phyloP scores from a whole-genome alignment of 352 stramenopile species.

The Phytopythium boreale region DNA sequence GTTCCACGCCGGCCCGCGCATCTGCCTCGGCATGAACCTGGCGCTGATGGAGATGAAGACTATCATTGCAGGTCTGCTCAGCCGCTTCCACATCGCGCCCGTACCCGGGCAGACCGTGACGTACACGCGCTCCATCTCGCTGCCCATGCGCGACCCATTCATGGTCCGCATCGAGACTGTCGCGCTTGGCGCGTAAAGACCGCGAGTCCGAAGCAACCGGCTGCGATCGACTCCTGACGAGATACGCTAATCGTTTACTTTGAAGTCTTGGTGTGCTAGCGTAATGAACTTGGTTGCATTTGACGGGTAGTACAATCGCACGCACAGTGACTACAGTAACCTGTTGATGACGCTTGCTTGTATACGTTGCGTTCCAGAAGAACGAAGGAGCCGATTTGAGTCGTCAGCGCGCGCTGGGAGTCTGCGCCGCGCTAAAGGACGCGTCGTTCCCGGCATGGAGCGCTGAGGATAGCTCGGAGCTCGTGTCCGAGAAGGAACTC shows the following conservation, averaged over 20 bases:
- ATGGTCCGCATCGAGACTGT: constrained; percentile 24
- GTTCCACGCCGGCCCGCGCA: constrained; percentile 53
- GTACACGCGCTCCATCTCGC: constrained; percentile 43
- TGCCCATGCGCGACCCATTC: constrained; percentile 45
- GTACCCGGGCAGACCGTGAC: constrained; percentile 24
- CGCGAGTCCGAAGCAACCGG: no score
- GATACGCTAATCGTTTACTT: no score
- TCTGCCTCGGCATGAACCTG: constrained; percentile 59
- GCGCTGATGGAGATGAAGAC: constrained; percentile 83
- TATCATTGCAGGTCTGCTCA: constrained; percentile 43
- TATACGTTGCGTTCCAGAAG: no score
- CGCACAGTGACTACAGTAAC: no score
- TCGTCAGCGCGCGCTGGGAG: neutral
- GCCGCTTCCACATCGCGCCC: constrained; percentile 47
- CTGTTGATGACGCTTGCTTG: no score
- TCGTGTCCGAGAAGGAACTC: constrained; percentile 2
- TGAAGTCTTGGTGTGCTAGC: no score
- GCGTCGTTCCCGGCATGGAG: neutral
- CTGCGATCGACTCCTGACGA: no score
- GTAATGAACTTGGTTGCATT: no score
- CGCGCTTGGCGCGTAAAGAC: neutral
- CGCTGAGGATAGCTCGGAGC: neutral
- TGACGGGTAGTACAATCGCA: no score
- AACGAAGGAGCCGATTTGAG: no score
- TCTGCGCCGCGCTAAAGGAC: neutral